These are phyloP conservation scores for Phaeosphaeriaceae sp. DNA, from an alignment of 2,329 filamentous ascomycete species.

Conservation along the genomic window DNA sequence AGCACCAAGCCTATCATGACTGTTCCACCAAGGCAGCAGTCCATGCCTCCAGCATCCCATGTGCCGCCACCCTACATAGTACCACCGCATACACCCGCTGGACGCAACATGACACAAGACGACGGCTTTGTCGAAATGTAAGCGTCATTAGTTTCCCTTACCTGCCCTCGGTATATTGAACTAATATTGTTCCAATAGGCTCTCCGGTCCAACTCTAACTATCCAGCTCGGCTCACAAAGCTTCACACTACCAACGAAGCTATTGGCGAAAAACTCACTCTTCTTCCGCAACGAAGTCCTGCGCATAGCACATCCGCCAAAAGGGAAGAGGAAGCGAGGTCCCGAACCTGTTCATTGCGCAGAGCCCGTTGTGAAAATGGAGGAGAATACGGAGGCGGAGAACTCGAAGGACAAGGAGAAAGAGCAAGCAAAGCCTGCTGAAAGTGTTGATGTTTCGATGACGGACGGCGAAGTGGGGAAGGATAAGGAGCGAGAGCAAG, in stretches of 20 bases:
- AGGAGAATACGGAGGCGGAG: neutral
- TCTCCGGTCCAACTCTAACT: conserved; percentile 12
- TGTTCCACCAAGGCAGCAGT: neutral
- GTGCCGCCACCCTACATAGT: neutral
- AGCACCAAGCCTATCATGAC: neutral
- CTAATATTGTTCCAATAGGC: conserved; percentile 2
- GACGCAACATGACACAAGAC: neutral
- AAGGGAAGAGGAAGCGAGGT: neutral
- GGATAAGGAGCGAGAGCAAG: neutral
- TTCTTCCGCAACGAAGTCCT: conserved; percentile 12
- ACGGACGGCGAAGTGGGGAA: too few species aligned
- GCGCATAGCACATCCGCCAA: neutral
- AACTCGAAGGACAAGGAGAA: conserved; percentile 10
- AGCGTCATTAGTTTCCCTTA: neutral
- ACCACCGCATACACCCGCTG: neutral
- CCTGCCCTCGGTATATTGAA: neutral
- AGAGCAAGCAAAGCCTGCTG: neutral
- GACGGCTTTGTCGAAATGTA: neutral
- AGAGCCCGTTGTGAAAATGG: neutral
- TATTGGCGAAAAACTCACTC: conserved; percentile 15
- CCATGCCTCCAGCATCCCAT: neutral
- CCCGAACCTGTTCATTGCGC: too few species aligned
- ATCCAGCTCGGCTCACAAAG: neutral
- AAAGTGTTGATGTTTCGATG: neutral
- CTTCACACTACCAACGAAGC: conserved; percentile 14